A percentile compares a stretch with the other conserved stretches of the same genome.
Evolutionary conservation across 2,329 filamentous ascomycete species (phyloP).

Genomic region (Periconia sp.): DNA sequence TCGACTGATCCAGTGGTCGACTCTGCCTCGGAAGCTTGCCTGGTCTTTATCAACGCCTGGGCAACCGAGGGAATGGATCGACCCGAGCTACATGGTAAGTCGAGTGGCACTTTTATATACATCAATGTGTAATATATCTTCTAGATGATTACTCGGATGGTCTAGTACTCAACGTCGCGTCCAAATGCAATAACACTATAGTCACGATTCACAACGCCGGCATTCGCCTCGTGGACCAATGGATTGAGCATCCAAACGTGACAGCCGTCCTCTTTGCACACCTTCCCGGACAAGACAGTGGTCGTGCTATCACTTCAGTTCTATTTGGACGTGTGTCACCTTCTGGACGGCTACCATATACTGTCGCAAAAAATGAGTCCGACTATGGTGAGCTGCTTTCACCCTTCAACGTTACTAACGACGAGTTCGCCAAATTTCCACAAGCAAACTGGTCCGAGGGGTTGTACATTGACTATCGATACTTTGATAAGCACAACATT

Average conservation of each 20-base stretch:
- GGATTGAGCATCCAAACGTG: slow-evolving; percentile 75
- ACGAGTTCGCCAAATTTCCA: slow-evolving; percentile 64
- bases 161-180: too few species aligned
- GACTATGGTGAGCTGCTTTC: slow-evolving; percentile 67
- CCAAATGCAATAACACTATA: slow-evolving; percentile 52
- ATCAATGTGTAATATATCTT: too few species aligned
- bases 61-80: slow-evolving; percentile 17
- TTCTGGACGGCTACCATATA: slow-evolving; percentile 75
- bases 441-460: slow-evolving; percentile 77
- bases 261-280: slow-evolving; percentile 82
- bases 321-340: slow-evolving; percentile 80
- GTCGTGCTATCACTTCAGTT: slow-evolving; percentile 75
- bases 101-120: too few species aligned
- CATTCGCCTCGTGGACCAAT: slow-evolving; percentile 77
- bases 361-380: slow-evolving; percentile 70
- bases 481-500: slow-evolving; percentile 68
- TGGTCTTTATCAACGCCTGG: slow-evolving; percentile 26
- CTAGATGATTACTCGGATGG: too few species aligned
- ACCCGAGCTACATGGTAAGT: slow-evolving; percentile 6
- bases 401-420: slow-evolving; percentile 48
- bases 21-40: slow-evolving; percentile 16
- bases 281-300: slow-evolving; percentile 80
- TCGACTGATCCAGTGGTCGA: slow-evolving; percentile 21
- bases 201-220: slow-evolving; percentile 59
- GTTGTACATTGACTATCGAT: slow-evolving; percentile 70